phyloP scores from a whole-genome alignment of 139 green algal genomes.

The Tetradesmus lagerheimii region DNA sequence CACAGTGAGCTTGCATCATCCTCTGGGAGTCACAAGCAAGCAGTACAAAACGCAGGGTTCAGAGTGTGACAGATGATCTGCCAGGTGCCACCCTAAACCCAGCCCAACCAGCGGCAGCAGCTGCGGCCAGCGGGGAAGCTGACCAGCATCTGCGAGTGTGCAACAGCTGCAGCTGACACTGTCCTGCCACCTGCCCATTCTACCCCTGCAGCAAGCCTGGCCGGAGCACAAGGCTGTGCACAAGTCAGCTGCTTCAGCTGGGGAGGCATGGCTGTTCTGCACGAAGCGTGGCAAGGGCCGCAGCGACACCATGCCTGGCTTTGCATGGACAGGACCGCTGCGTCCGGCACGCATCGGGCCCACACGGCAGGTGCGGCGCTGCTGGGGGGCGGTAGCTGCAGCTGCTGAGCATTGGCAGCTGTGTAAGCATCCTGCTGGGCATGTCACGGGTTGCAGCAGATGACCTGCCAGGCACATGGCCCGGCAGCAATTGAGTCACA shows the following conservation, averaged over 20 bases:
- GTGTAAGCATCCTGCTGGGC: no score
- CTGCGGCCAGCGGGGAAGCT: neutral
- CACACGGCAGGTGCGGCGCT: slow-evolving; percentile 64
- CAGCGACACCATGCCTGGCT: slow-evolving; percentile 76
- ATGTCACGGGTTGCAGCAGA: no score
- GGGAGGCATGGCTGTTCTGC: slow-evolving; percentile 82
- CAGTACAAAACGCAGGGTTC: neutral
- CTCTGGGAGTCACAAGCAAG: no score
- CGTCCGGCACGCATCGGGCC: slow-evolving; percentile 83
- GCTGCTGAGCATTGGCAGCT: no score
- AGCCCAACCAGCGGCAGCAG: neutral
- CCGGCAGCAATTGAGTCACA: no score
- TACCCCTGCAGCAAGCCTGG: slow-evolving; percentile 73
- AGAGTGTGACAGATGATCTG: no score
- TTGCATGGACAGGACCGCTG: slow-evolving; percentile 90
- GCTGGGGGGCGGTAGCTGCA: slow-evolving; percentile 9
- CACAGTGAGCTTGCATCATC: neutral
- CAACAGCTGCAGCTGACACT: neutral
- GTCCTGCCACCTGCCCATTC: neutral
- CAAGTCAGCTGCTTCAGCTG: slow-evolving; percentile 36
- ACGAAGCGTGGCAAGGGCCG: slow-evolving; percentile 75
- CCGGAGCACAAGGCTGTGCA: slow-evolving; percentile 86
- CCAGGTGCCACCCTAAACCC: no score
- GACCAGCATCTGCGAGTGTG: neutral
- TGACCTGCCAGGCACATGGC: neutral